Conservation (phyloP, 768 basidiomycete species). For the Coprinellus micaceus region DNA sequence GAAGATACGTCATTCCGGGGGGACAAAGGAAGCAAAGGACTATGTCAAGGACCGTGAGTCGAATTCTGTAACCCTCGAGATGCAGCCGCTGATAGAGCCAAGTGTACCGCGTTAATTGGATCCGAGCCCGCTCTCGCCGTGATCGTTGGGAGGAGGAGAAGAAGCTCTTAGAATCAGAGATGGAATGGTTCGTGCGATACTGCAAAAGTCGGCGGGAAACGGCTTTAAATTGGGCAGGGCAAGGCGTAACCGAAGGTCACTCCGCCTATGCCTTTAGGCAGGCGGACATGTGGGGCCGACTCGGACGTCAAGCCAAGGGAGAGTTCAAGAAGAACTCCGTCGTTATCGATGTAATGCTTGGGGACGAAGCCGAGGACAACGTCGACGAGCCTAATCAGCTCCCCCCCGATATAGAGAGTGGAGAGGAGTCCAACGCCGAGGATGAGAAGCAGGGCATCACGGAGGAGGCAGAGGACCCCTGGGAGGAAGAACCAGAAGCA, state of each 20-base stretch:
- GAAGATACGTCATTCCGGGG: background rate
- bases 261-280: background rate
- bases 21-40: no score
- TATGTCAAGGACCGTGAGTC: background rate
- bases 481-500: no score
- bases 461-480: no score
- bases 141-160: background rate
- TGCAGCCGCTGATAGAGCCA: background rate
- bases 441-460: no score
- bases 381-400: no score
- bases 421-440: no score
- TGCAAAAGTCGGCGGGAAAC: background rate
- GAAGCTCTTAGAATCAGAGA: background rate
- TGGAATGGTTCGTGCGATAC: background rate
- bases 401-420: no score
- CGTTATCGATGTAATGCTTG: no score
- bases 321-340: no score
- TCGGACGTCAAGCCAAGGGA: no score
- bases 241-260: background rate
- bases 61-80: background rate
- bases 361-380: no score
- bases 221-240: background rate
- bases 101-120: background rate
- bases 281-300: background rate
- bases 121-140: background rate